These are phyloP conservation scores for Apiospora arundinis DNA, from an alignment of 2,329 filamentous ascomycete species.

Conservation along the genomic window DNA sequence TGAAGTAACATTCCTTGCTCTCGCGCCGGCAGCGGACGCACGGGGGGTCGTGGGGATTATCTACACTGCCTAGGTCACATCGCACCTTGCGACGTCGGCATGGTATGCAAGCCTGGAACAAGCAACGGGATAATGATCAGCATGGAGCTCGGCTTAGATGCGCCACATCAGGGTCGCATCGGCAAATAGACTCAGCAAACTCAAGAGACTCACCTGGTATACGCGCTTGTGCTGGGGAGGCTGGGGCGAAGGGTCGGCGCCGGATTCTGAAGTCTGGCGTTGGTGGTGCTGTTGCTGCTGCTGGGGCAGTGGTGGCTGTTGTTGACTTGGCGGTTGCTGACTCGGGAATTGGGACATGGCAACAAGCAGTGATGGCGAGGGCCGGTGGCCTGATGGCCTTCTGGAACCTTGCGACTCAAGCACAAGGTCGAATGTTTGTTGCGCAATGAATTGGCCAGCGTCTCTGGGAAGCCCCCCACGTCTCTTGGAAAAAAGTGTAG, in stretches of 20 bases:
- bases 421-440: constrained; percentile 15
- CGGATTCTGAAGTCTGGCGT: constrained; percentile 27
- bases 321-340: constrained; percentile 12
- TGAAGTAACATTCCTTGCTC: constrained; percentile 97
- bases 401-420: constrained; percentile 5
- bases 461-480: constrained; percentile 9
- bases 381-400: constrained; percentile 18
- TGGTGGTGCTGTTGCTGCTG: constrained; percentile 28
- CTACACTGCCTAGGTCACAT: constrained; percentile 75
- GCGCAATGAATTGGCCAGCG: constrained; percentile 4
- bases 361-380: constrained; percentile 5
- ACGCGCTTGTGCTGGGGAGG: constrained; percentile 62
- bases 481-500: constrained; percentile 14
- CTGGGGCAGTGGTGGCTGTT: constrained; percentile 25
- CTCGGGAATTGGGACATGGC: constrained; percentile 22
- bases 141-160: background rate
- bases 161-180: background rate
- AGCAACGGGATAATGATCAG: background rate
- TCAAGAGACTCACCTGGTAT: constrained; percentile 55
- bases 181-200: background rate
- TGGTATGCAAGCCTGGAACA: constrained; percentile 60
- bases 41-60: constrained; percentile 91
- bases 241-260: constrained; percentile 25
- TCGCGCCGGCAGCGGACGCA: constrained; percentile 94
- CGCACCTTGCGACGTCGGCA: constrained; percentile 67